Conservation (phyloP, 257 asterid genomes). For the Forsythia suspensa region DNA sequence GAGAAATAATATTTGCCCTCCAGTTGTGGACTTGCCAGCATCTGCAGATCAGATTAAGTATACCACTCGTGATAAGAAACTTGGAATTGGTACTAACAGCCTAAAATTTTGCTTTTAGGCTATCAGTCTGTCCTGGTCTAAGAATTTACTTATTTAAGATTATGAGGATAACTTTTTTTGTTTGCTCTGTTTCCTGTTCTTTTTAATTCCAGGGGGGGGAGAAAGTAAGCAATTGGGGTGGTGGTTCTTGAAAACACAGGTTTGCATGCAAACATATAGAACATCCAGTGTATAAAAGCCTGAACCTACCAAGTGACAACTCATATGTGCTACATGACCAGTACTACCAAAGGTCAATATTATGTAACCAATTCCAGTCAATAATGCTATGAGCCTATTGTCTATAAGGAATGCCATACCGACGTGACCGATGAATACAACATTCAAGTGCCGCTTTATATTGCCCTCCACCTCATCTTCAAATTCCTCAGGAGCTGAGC, state of each 20-base stretch:
- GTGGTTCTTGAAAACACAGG: background rate
- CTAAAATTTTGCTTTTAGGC: background rate
- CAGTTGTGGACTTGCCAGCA: slow-evolving; percentile 98
- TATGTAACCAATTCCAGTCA: background rate
- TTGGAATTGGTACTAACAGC: slow-evolving; percentile 5
- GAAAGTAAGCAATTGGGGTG: background rate
- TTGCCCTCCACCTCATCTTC: slow-evolving; percentile 47
- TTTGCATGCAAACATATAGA: background rate
- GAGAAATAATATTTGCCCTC: slow-evolving; percentile 86
- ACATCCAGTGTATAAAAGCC: background rate
- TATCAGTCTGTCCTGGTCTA: background rate
- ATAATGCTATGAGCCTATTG: background rate
- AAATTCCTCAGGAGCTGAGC: slow-evolving; percentile 42
- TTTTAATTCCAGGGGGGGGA: background rate
- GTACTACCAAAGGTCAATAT: background rate
- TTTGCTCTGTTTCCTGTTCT: background rate
- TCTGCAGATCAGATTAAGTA: slow-evolving; percentile 47
- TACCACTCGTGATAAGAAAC: slow-evolving; percentile 8
- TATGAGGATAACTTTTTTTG: background rate
- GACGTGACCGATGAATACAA: slow-evolving; percentile 94
- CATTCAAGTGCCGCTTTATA: slow-evolving; percentile 86
- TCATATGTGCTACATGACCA: background rate
- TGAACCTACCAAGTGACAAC: background rate
- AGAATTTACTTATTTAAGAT: background rate
- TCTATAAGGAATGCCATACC: slow-evolving; percentile 44